A percentile compares a stretch with the other conserved stretches of the same genome.
Conservation (phyloP, 176 grass and related monocot species). For the Aegilops umbellulata region DNA sequence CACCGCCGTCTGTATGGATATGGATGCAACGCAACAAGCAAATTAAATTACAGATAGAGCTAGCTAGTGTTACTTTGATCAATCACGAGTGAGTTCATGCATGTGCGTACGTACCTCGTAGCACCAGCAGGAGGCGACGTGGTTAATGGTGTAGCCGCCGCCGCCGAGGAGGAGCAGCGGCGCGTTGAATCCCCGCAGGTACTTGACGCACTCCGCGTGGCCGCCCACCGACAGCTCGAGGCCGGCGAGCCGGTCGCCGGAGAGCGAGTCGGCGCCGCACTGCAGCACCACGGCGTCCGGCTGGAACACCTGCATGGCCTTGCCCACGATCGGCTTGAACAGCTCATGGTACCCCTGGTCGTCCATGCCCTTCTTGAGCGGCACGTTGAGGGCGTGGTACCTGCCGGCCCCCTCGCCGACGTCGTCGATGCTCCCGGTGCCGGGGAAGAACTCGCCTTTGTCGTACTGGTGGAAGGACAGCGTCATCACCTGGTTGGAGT, state of each 20-base stretch:
- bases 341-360: constrained; percentile 27
- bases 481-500: constrained; percentile 52
- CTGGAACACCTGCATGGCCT: constrained; percentile 21
- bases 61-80: background rate
- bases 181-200: constrained; percentile 25
- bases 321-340: background rate
- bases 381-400: constrained; percentile 58
- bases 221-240: constrained; percentile 61
- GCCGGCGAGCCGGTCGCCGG: constrained; percentile 44
- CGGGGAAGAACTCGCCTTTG: constrained; percentile 45
- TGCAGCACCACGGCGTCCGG: constrained; percentile 35
- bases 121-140: constrained; percentile 73
- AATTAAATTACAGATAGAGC: too few relatives aligned
- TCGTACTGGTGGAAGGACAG: constrained; percentile 66
- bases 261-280: constrained; percentile 38
- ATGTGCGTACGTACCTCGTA: constrained; percentile 46
- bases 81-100: background rate
- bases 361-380: constrained; percentile 51
- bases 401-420: constrained; percentile 19
- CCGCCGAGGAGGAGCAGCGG: constrained; percentile 73
- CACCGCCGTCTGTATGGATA: constrained; percentile 7
- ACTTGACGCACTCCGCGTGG: constrained; percentile 29
- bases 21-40: background rate
- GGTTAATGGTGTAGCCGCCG: constrained; percentile 64
- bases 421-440: constrained; percentile 19